phyloP scores from a whole-genome alignment of 495 filamentous ascomycete genomes.

The Podospora didyma region DNA sequence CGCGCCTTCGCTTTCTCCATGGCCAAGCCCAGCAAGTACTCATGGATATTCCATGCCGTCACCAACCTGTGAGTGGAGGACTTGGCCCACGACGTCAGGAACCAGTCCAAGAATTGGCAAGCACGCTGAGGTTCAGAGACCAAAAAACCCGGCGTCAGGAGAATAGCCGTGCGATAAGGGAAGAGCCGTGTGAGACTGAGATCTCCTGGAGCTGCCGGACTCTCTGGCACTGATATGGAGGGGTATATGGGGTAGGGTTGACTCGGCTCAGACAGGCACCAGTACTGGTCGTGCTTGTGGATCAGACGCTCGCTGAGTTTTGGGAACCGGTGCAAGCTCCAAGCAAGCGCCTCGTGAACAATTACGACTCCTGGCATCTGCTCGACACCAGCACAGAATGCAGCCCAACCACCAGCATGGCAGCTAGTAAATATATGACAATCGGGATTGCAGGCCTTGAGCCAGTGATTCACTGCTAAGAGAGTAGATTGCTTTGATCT shows the following conservation, averaged over 20 bases:
- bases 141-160: constrained; percentile 63
- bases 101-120: constrained; percentile 56
- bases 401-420: constrained; percentile 24
- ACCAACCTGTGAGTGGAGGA: constrained; percentile 26
- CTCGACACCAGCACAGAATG: constrained; percentile 16
- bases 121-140: constrained; percentile 48
- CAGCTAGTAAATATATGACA: constrained; percentile 24
- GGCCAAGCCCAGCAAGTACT: constrained; percentile 38
- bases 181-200: constrained; percentile 51
- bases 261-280: constrained; percentile 28
- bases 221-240: constrained; percentile 9
- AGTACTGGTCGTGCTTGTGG: constrained; percentile 20
- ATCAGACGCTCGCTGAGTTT: constrained; percentile 15
- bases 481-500: constrained; percentile 4
- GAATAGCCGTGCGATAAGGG: constrained; percentile 50
- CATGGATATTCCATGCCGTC: constrained; percentile 37
- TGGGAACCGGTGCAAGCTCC: constrained; percentile 26
- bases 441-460: constrained; percentile 21
- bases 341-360: constrained; percentile 29
- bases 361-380: constrained; percentile 25
- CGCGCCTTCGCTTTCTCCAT: constrained; percentile 34
- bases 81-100: constrained; percentile 28
- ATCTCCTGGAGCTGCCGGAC: constrained; percentile 14
- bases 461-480: constrained; percentile 22
- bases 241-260: constrained; percentile 20